Conservation (phyloP, 345 rosid species). For the Rubroshorea leprosula region DNA sequence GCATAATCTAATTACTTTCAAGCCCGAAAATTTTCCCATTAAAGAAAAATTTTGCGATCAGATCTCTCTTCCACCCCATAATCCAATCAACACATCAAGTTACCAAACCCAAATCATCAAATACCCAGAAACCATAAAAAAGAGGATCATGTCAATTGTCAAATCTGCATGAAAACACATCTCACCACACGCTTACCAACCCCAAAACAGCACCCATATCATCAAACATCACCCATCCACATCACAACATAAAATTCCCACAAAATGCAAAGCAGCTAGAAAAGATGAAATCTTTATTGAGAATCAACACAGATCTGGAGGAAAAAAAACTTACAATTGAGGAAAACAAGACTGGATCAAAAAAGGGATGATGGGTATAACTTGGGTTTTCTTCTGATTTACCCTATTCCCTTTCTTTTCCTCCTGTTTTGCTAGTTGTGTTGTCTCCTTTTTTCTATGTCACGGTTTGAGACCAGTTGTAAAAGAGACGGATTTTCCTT, state of each 20-base stretch:
- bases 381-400: not conserved
- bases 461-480: not conserved
- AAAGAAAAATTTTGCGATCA: not conserved
- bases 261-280: not conserved
- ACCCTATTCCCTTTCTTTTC: not conserved
- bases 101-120: not conserved
- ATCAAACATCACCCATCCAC: not conserved
- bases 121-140: not conserved
- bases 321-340: conserved; percentile 12
- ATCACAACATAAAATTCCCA: not conserved
- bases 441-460: conserved; percentile 3
- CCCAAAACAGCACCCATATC: too few species aligned
- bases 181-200: not conserved
- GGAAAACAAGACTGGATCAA: conserved; percentile 10
- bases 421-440: not conserved
- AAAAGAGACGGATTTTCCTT: not conserved
- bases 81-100: not conserved
- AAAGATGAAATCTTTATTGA: conserved; percentile 13
- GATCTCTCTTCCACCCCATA: not conserved
- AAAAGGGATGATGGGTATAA: not conserved
- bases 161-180: conserved; percentile 7
- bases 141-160: not conserved
- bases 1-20: not conserved
- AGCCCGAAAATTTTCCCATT: too few species aligned
- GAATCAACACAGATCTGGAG: not conserved